phyloP scores from a whole-genome alignment of 2,329 filamentous ascomycete species.

The Tricladium varicosporioides region DNA sequence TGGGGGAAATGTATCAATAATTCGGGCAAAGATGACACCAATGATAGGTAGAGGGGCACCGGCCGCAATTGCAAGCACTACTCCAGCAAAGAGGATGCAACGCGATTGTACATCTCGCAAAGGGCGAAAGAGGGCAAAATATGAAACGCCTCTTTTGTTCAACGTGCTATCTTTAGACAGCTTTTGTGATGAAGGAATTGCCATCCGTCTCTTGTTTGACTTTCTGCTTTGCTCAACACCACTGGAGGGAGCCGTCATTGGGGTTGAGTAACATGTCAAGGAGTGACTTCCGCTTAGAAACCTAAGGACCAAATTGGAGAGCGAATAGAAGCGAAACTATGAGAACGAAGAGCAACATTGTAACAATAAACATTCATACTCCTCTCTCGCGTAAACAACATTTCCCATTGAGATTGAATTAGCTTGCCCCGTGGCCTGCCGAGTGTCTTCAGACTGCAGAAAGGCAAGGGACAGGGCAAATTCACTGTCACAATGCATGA shows the following conservation, averaged over 20 bases:
- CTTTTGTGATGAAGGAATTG: too few relatives aligned
- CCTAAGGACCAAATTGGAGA: too few relatives aligned
- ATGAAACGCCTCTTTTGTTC: slow-evolving; percentile 44
- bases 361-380: too few relatives aligned
- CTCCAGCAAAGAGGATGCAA: slow-evolving; percentile 38
- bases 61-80: slow-evolving; percentile 50
- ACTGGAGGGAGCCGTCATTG: too few relatives aligned
- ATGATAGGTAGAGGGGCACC: slow-evolving; percentile 63
- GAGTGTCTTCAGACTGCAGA: not conserved
- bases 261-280: too few relatives aligned
- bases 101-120: slow-evolving; percentile 40
- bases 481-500: slow-evolving; percentile 18
- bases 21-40: slow-evolving; percentile 62
- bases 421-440: too few relatives aligned
- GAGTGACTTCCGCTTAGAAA: too few relatives aligned
- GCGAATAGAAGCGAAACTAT: too few relatives aligned
- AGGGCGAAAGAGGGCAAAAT: slow-evolving; percentile 45
- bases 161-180: slow-evolving; percentile 35
- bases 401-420: too few relatives aligned
- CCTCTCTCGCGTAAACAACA: too few relatives aligned
- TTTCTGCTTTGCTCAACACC: too few relatives aligned
- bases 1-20: slow-evolving; percentile 57
- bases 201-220: not conserved
- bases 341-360: too few relatives aligned
- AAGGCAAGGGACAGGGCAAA: not conserved